A percentile compares a stretch with the other conserved stretches of the same genome.
phyloP scores from a whole-genome alignment of 306 rosid species.

The Psophocarpus tetragonolobus region DNA sequence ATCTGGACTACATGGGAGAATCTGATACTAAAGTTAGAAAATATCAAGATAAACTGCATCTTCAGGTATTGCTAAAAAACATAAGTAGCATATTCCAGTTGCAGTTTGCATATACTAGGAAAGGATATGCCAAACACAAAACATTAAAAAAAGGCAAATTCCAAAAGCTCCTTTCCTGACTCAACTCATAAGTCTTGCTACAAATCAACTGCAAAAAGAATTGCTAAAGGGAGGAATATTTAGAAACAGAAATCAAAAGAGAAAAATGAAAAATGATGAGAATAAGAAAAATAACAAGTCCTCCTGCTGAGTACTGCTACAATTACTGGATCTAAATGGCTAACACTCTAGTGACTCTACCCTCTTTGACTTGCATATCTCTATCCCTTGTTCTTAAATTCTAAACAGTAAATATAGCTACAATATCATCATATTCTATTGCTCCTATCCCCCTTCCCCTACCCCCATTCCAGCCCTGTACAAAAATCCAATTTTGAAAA shows the following conservation, averaged over 20 bases:
- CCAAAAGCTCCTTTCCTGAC: conserved; percentile 48
- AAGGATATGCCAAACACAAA: not conserved
- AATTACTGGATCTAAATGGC: conserved; percentile 37
- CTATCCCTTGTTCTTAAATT: conserved; percentile 38
- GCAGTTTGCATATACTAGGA: not conserved
- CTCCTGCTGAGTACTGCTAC: conserved; percentile 30
- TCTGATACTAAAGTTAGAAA: not conserved
- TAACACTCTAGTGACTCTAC: conserved; percentile 50
- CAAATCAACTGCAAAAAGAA: conserved; percentile 87
- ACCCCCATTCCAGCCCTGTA: conserved; percentile 60
- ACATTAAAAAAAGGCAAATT: not conserved
- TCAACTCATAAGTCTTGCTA: conserved; percentile 56
- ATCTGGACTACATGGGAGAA: not conserved
- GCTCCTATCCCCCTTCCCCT: conserved; percentile 54
- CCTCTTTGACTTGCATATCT: conserved; percentile 47
- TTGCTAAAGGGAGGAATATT: conserved; percentile 44
- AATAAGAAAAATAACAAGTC: conserved; percentile 36
- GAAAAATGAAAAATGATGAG: conserved; percentile 32
- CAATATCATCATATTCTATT: conserved; percentile 50
- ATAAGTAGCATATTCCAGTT: not conserved
- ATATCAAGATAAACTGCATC: not conserved
- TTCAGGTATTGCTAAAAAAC: not conserved
- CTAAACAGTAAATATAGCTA: conserved; percentile 64
- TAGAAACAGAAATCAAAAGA: not conserved
- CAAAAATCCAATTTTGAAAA: conserved; percentile 58